phyloP scores from a whole-genome alignment of 805 yeast genomes.

The Candida boidinii region DNA sequence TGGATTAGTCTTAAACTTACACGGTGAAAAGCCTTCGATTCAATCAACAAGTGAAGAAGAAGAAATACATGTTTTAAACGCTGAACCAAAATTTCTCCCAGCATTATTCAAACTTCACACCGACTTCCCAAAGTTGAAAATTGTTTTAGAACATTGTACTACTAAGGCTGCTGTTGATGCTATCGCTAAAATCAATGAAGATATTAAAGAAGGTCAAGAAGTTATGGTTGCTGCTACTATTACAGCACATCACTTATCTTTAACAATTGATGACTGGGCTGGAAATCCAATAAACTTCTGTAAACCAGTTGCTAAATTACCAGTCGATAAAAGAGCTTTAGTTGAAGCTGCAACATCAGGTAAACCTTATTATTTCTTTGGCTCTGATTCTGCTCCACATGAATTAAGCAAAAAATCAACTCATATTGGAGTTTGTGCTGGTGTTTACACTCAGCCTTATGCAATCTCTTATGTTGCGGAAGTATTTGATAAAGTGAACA shows the following conservation, averaged over 20 bases:
- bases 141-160: constrained; percentile 92
- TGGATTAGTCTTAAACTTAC: constrained; percentile 74
- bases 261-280: constrained; percentile 93
- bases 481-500: constrained; percentile 60
- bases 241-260: constrained; percentile 88
- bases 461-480: constrained; percentile 82
- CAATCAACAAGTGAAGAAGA: constrained; percentile 28
- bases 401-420: constrained; percentile 71
- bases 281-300: constrained; percentile 93
- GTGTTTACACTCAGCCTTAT: constrained; percentile 85
- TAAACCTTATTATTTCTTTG: constrained; percentile 87
- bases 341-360: constrained; percentile 88
- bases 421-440: constrained; percentile 90
- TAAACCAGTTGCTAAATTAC: constrained; percentile 95
- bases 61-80: constrained; percentile 85
- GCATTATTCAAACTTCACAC: constrained; percentile 69
- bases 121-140: constrained; percentile 80
- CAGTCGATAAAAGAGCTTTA: constrained; percentile 73
- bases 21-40: constrained; percentile 87
- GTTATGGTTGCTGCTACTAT: constrained; percentile 81
- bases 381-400: constrained; percentile 98
- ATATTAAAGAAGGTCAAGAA: constrained; percentile 19
- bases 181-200: constrained; percentile 54
- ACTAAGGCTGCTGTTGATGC: constrained; percentile 81
- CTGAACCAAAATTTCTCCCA: constrained; percentile 89